Evolutionary conservation across 352 stramenopile genomes (phyloP), one percentile per base, ranked within the genome.

Genomic region (Globisporangium abappressorium): DNA sequence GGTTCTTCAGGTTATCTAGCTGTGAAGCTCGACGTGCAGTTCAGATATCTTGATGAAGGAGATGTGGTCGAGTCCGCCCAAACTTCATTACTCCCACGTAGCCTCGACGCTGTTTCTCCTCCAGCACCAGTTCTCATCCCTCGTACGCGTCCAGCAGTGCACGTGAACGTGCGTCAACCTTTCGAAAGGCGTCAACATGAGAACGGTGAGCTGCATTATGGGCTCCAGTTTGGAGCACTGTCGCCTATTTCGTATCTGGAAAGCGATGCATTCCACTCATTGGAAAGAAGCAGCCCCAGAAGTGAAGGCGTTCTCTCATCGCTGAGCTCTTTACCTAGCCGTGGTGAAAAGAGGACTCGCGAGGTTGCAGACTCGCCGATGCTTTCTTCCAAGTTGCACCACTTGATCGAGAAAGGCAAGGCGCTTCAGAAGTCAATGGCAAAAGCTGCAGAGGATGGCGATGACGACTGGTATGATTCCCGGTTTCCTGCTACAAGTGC

Each of bases 391-490:
- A 64, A 62, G 33, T 58, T 74, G 0, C 73, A 66, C 22, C n/a
- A 68, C 7, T 56, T 86, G 46, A 71, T 87, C 57, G 65, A 72
- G 24, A 85, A 85, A 64, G 80, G 80, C 6, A 82, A 82, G 47
- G 68, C 70, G 5, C 57, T 87, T 43, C 70, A 82, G 34, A 36
- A 72, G n/a, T 85, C 69, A 8, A 87, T 87, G 80, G 78, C 82
- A 43, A 63, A 46, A 64, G 78, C 76, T 61, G 64, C 78, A 26
- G 64, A 60, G 15, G 65, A 71, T 1, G 61, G 66, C 5, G 41
- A 67, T 46, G 26, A 5, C 8, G 30, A 26, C 55, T 61, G 55
- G 26, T 24, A 9, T 47, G 18, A 28, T 18, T 8, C 18, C 33
- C 22, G 1, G 38, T 63, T 36, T 11, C 26, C 43, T 57, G 28